These are phyloP conservation scores for Lentinula lateritia DNA, from an alignment of 768 basidiomycete genomes.

Conservation along the genomic window DNA sequence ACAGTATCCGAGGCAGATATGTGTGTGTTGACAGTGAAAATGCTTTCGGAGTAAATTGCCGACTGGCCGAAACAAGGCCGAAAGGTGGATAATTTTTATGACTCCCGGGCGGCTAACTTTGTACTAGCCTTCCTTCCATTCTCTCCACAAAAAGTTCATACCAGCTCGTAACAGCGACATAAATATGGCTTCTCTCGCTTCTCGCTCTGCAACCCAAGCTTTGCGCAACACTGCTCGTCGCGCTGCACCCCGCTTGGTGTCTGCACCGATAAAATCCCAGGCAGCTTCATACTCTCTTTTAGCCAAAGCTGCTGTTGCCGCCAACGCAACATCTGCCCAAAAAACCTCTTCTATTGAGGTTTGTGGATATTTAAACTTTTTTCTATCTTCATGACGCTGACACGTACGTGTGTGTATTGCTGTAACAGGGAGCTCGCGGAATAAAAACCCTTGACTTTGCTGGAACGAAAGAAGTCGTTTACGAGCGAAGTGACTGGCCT, in stretches of 20 bases:
- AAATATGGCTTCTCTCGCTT: conserved; percentile 60
- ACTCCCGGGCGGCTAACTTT: neutral
- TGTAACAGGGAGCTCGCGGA: conserved; percentile 57
- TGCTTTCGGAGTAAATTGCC: neutral
- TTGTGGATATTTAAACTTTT: conserved; percentile 4
- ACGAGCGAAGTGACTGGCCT: conserved; percentile 97
- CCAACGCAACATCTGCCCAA: conserved; percentile 27
- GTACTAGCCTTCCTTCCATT: neutral
- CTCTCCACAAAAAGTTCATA: neutral
- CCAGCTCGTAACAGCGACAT: conserved; percentile 4
- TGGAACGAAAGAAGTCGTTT: conserved; percentile 87
- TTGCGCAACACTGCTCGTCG: conserved; percentile 65
- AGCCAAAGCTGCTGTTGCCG: conserved; percentile 36
- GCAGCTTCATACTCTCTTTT: conserved; percentile 68
- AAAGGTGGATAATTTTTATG: neutral
- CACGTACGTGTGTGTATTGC: neutral
- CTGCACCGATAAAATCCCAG: conserved; percentile 34
- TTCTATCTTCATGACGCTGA: neutral
- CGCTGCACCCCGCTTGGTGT: conserved; percentile 41
- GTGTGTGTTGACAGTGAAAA: no score
- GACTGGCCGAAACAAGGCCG: neutral
- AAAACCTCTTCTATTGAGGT: conserved; percentile 26
- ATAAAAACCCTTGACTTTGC: conserved; percentile 97
- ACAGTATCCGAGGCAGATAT: no score
- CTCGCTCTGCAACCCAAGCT: conserved; percentile 58